Evolutionary conservation across 1,139 yeast species (phyloP).

Genomic region (Casaregolazyma lundiana): DNA sequence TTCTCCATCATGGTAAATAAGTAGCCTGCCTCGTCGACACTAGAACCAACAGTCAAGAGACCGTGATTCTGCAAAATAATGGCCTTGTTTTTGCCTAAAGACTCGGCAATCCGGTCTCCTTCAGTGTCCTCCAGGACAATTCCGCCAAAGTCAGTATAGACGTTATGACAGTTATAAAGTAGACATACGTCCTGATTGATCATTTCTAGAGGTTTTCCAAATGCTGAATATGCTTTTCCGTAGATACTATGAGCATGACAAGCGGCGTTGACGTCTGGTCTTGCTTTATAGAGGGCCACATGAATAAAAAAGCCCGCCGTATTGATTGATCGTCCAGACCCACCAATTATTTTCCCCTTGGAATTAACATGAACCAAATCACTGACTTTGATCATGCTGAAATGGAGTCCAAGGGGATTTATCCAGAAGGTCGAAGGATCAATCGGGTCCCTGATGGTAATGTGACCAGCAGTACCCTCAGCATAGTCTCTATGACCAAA

Average conservation of each 20-base stretch:
- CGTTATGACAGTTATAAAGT: conserved; percentile 62
- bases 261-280: conserved; percentile 79
- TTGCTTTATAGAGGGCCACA: conserved; percentile 66
- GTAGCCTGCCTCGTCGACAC: conserved; percentile 82
- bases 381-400: conserved; percentile 60
- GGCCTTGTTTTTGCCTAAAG: conserved; percentile 61
- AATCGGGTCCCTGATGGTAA: conserved; percentile 73
- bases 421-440: conserved; percentile 72
- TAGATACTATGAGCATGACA: conserved; percentile 73
- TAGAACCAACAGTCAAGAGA: conserved; percentile 65
- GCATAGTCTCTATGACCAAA: conserved; percentile 69
- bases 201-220: conserved; percentile 72
- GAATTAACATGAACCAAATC: conserved; percentile 77
- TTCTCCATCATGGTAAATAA: conserved; percentile 64
- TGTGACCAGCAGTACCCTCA: conserved; percentile 82
- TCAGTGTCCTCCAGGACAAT: conserved; percentile 73
- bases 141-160: conserved; percentile 70
- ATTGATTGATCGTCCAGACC: conserved; percentile 61
- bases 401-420: conserved; percentile 71
- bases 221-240: conserved; percentile 72
- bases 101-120: conserved; percentile 61
- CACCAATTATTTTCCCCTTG: conserved; percentile 65
- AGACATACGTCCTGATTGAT: conserved; percentile 72
- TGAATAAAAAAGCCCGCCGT: conserved; percentile 82
- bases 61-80: conserved; percentile 77